Evolutionary conservation across 306 rosid species (phyloP).

Genomic region (Corylus heterophylla): DNA sequence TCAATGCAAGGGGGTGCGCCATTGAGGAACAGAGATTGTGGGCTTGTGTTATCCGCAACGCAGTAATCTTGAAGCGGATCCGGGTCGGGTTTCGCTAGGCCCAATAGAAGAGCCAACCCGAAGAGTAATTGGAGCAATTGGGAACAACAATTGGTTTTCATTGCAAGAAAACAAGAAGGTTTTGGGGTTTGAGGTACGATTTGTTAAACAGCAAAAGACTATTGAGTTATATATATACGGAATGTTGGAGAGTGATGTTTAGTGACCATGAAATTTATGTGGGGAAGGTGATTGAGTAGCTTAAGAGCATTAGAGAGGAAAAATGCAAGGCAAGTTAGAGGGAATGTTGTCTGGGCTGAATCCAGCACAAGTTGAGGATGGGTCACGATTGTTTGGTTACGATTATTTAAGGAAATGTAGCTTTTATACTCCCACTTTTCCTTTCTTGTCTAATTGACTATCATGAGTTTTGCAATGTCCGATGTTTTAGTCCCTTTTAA

Average conservation of each 20-base stretch:
- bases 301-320: conserved; percentile 53
- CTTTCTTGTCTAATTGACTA: too few relatives aligned
- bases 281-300: conserved; percentile 59
- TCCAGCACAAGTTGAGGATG: conserved; percentile 15
- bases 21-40: conserved; percentile 35
- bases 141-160: conserved; percentile 32
- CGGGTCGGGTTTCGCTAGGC: conserved; percentile 47
- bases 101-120: conserved; percentile 25
- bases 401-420: background rate
- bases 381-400: background rate
- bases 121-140: conserved; percentile 31
- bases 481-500: too few relatives aligned
- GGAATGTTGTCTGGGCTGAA: background rate
- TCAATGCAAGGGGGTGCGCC: conserved; percentile 73
- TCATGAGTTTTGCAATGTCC: too few relatives aligned
- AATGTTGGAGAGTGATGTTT: conserved; percentile 17
- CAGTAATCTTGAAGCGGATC: conserved; percentile 77
- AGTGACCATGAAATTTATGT: background rate
- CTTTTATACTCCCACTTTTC: too few relatives aligned
- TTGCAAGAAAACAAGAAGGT: conserved; percentile 9
- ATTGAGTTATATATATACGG: background rate
- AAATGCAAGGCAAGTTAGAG: conserved; percentile 49
- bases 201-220: background rate
- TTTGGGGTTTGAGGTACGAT: conserved; percentile 1
- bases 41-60: conserved; percentile 48